Evolutionary conservation across 768 basidiomycete genomes (phyloP), one percentile per base, ranked within the genome.

Genomic region (Tylopilus balloui): DNA sequence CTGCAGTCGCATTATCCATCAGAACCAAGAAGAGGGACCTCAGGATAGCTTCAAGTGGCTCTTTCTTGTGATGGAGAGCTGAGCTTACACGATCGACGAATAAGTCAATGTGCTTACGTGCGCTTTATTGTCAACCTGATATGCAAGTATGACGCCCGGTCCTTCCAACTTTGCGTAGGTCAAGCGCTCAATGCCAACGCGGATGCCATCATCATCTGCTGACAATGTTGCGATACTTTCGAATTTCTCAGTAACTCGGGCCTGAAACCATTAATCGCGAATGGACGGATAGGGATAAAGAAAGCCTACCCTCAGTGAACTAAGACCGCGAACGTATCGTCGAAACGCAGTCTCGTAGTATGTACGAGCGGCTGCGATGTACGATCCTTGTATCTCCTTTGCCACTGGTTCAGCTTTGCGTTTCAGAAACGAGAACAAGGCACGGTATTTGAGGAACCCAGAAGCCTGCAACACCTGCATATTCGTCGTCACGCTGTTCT

Each of bases 281-380:
- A 34, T 34, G 41, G 20, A 25, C 25, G 4, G 5, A 19, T 6
- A 19, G 36, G 3, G 24, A 44, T 43, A 39, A 44, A 12, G 17
- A 28, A 43, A 54, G 20, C 71, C 42, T 37, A 88, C 88, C 76
- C 87, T 89, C 44, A 98, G 77, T 68, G 76, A 81, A 29, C 83
- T 79, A 40, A 99, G 72, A 61, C 84, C 86, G 38, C 96, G 76
- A 20, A 84, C 78, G 65, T 98, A 99, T 36, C 96, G 73, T 53
- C 96, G 74, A 65, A 97, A 94, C 1, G 87, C 91, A 19, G 96
- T 98, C 70, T 99, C 96, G 51, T 92, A 97, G 65, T 96, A 99
- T 19, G 89, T 78, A 34, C 93, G 82, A 13, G 89, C 86, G 23
- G 88, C 81, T 28, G 79, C 79, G 24, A 87, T 71, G 65, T 99